Conservation (phyloP, 768 basidiomycete genomes). For the Russula brevipes region DNA sequence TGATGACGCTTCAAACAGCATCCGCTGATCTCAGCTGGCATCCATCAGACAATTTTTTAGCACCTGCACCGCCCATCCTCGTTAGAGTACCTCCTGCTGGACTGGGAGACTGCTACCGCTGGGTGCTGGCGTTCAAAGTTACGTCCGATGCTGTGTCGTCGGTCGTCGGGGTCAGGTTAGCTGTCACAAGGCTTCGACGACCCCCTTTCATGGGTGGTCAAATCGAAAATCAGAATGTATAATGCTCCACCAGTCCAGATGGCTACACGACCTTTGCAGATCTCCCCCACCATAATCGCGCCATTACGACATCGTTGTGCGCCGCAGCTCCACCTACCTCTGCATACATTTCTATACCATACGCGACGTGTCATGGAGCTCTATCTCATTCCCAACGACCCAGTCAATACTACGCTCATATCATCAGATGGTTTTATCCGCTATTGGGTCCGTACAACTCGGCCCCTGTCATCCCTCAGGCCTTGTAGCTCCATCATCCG, state of each 20-base stretch:
- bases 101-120: background rate
- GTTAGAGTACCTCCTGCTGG: background rate
- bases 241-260: constrained; percentile 4
- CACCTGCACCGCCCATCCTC: background rate
- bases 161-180: background rate
- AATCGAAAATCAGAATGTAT: constrained; percentile 10
- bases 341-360: constrained; percentile 4
- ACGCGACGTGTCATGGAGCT: constrained; percentile 39
- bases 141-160: constrained; percentile 2
- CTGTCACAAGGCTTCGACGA: too few species aligned
- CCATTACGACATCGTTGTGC: background rate
- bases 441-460: constrained; percentile 43
- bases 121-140: background rate
- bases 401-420: constrained; percentile 44
- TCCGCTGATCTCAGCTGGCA: too few species aligned
- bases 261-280: constrained; percentile 4
- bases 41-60: too few species aligned
- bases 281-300: constrained; percentile 1
- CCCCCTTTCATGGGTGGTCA: constrained; percentile 1
- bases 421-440: constrained; percentile 48
- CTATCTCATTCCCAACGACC: constrained; percentile 49
- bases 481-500: constrained; percentile 38
- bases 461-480: constrained; percentile 31
- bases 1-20: too few species aligned
- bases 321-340: constrained; percentile 17